Evolutionary conservation across 2,329 filamentous ascomycete genomes (phyloP).

Genomic region (Camptophora hylomeconis): DNA sequence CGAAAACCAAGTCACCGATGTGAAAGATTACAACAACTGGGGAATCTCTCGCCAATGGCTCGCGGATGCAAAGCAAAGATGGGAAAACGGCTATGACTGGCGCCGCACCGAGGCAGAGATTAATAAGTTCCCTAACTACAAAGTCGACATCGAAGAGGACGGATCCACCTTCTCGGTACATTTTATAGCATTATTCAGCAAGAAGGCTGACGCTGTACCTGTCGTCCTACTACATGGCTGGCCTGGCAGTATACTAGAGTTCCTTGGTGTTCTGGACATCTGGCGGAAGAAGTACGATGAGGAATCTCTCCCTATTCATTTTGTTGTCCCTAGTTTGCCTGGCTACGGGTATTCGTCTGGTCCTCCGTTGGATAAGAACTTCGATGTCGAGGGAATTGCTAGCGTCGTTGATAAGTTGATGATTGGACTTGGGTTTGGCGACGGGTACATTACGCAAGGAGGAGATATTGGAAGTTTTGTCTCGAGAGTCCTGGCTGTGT

Average conservation of each 20-base stretch:
- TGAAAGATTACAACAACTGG: conserved; percentile 25
- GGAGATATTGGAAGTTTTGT: conserved; percentile 59
- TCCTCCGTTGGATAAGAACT: conserved; percentile 35
- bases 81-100: conserved; percentile 49
- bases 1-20: conserved; percentile 33
- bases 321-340: conserved; percentile 40
- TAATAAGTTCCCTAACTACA: conserved; percentile 48
- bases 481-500: conserved; percentile 45
- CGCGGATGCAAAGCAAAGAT: conserved; percentile 28
- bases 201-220: conserved; percentile 20
- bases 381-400: conserved; percentile 47
- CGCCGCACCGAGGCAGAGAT: conserved; percentile 43
- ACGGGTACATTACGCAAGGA: conserved; percentile 46
- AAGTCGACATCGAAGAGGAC: conserved; percentile 33
- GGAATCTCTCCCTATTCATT: conserved; percentile 33
- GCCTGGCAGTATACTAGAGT: conserved; percentile 29
- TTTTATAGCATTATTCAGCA: conserved; percentile 15
- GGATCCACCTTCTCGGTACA: conserved; percentile 48
- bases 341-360: conserved; percentile 41
- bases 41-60: conserved; percentile 39
- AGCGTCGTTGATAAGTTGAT: conserved; percentile 56
- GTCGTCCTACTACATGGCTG: conserved; percentile 25
- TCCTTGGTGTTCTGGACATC: conserved; percentile 45
- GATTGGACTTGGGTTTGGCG: conserved; percentile 49
- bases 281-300: conserved; percentile 22